Evolutionary conservation across 495 filamentous ascomycete genomes (phyloP), one percentile per base, ranked within the genome.

Genomic region (Aspergillus nanangensis): DNA sequence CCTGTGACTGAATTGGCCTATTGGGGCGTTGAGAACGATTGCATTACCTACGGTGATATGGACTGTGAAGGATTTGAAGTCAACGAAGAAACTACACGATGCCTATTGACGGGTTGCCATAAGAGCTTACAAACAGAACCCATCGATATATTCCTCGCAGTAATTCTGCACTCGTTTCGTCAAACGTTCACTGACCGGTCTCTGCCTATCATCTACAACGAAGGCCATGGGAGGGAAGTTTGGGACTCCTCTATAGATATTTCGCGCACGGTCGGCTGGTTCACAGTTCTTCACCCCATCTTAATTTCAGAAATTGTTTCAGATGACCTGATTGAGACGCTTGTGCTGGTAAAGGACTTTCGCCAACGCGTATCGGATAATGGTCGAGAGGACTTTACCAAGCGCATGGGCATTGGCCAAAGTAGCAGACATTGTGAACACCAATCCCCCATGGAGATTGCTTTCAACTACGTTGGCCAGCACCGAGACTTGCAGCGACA

Each of bases 381-480:
- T 50, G 78, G 78, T 11, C 59, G 72, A 20, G 65, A 70, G 5
- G 71, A 75, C 38, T 81, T 79, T 47, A 69, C 65, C 1, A 62
- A 60, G 23, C 71, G 77, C 8, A 67, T 79, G 20, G 64, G 80
- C 25, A 65, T 69, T 1, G 55, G 65, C 3, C 72, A 71, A 22
- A 52, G 45, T 0, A 51, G 66, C 3, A 65, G 74, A 29, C 51
- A 51, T 22, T 73, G 71, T 32, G 46, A 56, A 18, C 58, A 69
- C 13, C 76, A 76, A 3, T 78, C 70, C 60, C 84, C 83, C 5
- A 76, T 87, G 48, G 86, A 88, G 60, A 76, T 88, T 29, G 77
- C 78, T 2, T 86, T 88, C 60, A 86, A 83, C 52, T 87, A 88
- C 49, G 71, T 82, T 10, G 84, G 82, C 0, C 72, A 80, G 14